A percentile compares a stretch with the other conserved stretches of the same genome.
Evolutionary conservation across 495 filamentous ascomycete genomes (phyloP).

Genomic region (Aspergillus kassunensis): DNA sequence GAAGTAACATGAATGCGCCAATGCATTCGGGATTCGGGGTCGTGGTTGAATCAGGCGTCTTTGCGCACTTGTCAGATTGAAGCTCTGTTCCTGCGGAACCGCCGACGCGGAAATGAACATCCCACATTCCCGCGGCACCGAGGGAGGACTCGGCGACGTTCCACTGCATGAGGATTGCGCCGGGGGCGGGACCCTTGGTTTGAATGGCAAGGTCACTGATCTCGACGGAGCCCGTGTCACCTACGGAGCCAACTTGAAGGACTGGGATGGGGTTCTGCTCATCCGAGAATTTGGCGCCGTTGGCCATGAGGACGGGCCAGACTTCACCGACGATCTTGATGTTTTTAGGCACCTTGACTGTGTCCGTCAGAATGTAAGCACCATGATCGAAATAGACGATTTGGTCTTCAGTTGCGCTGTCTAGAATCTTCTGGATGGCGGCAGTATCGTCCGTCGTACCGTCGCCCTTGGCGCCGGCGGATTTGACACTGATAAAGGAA

Average conservation of each 20-base stretch:
- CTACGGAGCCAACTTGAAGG: conserved; percentile 71
- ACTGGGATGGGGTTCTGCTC: conserved; percentile 57
- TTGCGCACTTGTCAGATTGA: conserved; percentile 65
- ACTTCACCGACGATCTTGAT: conserved; percentile 80
- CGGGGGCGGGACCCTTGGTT: conserved; percentile 67
- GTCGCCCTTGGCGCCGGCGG: conserved; percentile 74
- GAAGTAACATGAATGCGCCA: conserved; percentile 76
- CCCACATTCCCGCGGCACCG: conserved; percentile 80
- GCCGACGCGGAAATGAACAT: conserved; percentile 82
- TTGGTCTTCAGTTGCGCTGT: conserved; percentile 54
- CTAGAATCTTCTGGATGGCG: conserved; percentile 66
- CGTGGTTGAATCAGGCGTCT: conserved; percentile 57
- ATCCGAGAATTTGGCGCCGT: conserved; percentile 67
- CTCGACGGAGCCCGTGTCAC: conserved; percentile 75
- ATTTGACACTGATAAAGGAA: conserved; percentile 66
- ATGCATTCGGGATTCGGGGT: conserved; percentile 57
- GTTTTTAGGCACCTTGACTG: conserved; percentile 68
- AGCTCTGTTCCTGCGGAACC: conserved; percentile 77
- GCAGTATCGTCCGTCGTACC: conserved; percentile 56
- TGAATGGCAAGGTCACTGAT: conserved; percentile 69
- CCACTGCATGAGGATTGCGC: conserved; percentile 89
- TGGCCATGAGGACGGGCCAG: conserved; percentile 84
- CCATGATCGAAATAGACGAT: conserved; percentile 92
- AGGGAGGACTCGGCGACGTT: conserved; percentile 66
- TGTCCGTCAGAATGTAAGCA: conserved; percentile 78